Percentiles rank a stretch among this genome's conserved stretches.
phyloP scores from a whole-genome alignment of 2,329 filamentous ascomycete species.

The Bipolaris sorokiniana region DNA sequence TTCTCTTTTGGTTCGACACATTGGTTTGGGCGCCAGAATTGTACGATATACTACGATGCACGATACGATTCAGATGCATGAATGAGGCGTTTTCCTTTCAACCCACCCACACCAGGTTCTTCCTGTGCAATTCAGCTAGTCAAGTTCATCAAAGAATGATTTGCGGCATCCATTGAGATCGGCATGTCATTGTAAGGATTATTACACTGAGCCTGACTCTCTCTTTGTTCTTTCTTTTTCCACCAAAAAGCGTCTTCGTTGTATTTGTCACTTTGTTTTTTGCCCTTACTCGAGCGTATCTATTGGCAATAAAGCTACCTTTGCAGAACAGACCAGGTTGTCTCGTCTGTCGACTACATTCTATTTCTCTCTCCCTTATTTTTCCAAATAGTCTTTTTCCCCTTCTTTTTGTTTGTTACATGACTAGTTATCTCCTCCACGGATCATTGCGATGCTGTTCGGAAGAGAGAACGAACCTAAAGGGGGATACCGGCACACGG shows the following conservation, averaged over 20 bases:
- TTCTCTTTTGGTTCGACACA: not conserved
- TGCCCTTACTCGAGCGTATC: not conserved
- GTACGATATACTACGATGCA: slow-evolving; percentile 16
- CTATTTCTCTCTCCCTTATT: not conserved
- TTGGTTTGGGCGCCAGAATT: slow-evolving; percentile 5
- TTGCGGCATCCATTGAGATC: slow-evolving; percentile 10
- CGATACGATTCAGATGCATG: slow-evolving; percentile 25
- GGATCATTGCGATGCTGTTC: slow-evolving; percentile 1
- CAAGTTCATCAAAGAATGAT: slow-evolving; percentile 20
- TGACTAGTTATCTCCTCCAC: slow-evolving; percentile 5
- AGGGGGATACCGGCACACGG: not conserved
- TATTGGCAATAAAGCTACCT: slow-evolving; percentile 1
- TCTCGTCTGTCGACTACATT: not conserved
- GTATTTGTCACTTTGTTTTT: not conserved
- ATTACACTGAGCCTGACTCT: not conserved
- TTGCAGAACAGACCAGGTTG: not conserved
- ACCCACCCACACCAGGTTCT: slow-evolving; percentile 1
- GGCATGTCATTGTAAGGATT: slow-evolving; percentile 1
- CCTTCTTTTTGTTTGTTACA: not conserved
- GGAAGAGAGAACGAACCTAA: not conserved
- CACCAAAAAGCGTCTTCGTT: too few relatives aligned
- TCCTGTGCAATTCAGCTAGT: slow-evolving; percentile 14
- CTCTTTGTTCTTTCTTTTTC: too few relatives aligned
- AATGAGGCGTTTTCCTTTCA: slow-evolving; percentile 30
- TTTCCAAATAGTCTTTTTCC: not conserved